Evolutionary conservation across 2,329 filamentous ascomycete species (phyloP).

Genomic region (Didymella sp.): DNA sequence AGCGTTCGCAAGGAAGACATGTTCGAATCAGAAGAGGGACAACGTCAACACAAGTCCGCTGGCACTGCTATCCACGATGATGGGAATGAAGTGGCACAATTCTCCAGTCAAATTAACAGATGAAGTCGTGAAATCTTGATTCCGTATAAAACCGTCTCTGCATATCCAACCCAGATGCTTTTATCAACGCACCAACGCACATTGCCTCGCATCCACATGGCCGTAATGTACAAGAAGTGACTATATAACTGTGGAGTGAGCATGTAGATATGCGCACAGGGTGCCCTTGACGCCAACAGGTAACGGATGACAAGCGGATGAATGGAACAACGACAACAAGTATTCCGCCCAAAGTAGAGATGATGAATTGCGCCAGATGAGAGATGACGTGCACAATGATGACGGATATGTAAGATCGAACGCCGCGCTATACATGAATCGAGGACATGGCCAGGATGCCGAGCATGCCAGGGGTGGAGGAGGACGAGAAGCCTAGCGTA

Average conservation of each 20-base stretch:
- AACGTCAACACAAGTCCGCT: too few species aligned
- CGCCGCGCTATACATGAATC: slow-evolving; percentile 21
- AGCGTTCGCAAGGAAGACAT: too few species aligned
- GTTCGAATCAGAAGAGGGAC: too few species aligned
- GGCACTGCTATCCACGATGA: too few species aligned
- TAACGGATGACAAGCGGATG: neutral
- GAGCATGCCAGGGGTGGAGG: neutral
- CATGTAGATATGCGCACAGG: slow-evolving; percentile 16
- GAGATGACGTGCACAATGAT: slow-evolving; percentile 4
- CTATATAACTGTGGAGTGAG: slow-evolving; percentile 15
- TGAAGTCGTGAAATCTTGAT: slow-evolving; percentile 17
- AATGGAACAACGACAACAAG: neutral
- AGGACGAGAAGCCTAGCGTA: neutral
- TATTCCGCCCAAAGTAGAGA: slow-evolving; percentile 9
- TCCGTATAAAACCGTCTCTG: slow-evolving; percentile 6
- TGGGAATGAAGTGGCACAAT: neutral
- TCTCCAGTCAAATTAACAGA: neutral
- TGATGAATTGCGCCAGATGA: slow-evolving; percentile 7
- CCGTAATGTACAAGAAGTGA: slow-evolving; percentile 22
- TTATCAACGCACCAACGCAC: slow-evolving; percentile 1
- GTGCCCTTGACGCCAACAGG: slow-evolving; percentile 17
- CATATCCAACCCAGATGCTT: slow-evolving; percentile 8
- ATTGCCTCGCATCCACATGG: neutral
- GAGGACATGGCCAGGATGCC: slow-evolving; percentile 2
- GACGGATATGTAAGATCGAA: slow-evolving; percentile 11